Evolutionary conservation across 441 rosid species (phyloP).

Genomic region (Lepidium campestre): DNA sequence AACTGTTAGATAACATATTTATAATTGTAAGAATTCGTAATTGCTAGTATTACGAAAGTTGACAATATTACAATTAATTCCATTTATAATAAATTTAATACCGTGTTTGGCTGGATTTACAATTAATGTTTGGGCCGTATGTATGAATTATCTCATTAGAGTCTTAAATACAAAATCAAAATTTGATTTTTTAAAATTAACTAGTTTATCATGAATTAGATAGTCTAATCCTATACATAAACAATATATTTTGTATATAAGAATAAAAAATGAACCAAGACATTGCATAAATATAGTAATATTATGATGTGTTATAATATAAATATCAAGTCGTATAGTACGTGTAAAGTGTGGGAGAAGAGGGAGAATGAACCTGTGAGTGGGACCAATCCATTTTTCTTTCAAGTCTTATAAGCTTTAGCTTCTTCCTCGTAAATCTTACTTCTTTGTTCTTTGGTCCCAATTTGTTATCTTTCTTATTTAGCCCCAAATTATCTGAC

Average conservation of each 20-base stretch:
- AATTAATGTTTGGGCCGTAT: constrained; percentile 10
- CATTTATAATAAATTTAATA: constrained; percentile 4
- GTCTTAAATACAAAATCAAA: neutral
- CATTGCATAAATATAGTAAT: neutral
- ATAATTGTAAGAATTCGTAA: neutral
- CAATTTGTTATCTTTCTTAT: constrained; percentile 11
- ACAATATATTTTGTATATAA: neutral
- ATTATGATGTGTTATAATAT: neutral
- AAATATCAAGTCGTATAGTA: neutral
- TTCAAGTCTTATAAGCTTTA: neutral
- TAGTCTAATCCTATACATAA: neutral
- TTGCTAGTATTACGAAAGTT: constrained; percentile 9
- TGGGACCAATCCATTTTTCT: constrained; percentile 13
- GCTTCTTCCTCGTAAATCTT: constrained; percentile 23
- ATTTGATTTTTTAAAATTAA: neutral
- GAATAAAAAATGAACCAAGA: too few relatives aligned
- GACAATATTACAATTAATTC: constrained; percentile 15
- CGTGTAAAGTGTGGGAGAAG: neutral
- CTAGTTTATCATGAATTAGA: neutral
- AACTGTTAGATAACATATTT: neutral
- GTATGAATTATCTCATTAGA: neutral
- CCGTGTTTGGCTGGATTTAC: constrained; percentile 8
- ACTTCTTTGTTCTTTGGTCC: constrained; percentile 25
- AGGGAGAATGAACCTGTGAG: neutral
- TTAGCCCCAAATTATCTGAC: constrained; percentile 1